phyloP scores from a whole-genome alignment of 345 rosid species.

The Brassica nigra region DNA sequence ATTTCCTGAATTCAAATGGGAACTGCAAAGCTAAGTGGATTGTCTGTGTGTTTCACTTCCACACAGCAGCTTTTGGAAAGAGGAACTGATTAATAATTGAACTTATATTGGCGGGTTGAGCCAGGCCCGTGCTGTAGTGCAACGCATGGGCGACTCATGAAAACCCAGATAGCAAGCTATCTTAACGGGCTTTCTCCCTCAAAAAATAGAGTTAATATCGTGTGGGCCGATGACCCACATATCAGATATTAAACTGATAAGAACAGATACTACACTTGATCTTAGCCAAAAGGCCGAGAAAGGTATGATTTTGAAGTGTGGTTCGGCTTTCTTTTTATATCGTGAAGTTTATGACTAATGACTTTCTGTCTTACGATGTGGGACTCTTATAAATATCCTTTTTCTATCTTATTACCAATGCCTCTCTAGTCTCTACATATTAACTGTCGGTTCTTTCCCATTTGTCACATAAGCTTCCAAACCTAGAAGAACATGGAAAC shows the following conservation, averaged over 20 bases:
- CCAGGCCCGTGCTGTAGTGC: constrained; percentile 32
- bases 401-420: background rate
- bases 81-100: background rate
- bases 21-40: constrained; percentile 27
- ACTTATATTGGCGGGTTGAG: background rate
- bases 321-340: background rate
- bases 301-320: constrained; percentile 27
- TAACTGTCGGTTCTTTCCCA: background rate
- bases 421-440: background rate
- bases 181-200: background rate
- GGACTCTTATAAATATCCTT: constrained; percentile 18
- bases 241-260: constrained; percentile 69
- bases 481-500: background rate
- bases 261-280: constrained; percentile 70
- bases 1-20: constrained; percentile 27
- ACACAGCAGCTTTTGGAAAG: too few species aligned
- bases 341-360: background rate
- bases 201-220: constrained; percentile 18
- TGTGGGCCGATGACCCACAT: constrained; percentile 21
- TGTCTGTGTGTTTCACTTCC: constrained; percentile 16
- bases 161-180: constrained; percentile 23
- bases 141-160: constrained; percentile 8
- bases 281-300: constrained; percentile 78
- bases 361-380: constrained; percentile 7
- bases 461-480: background rate